A percentile compares a stretch with the other conserved stretches of the same genome.
Evolutionary conservation across 176 grass and related monocot genomes (phyloP).

Genomic region (Pontederia paniculata): DNA sequence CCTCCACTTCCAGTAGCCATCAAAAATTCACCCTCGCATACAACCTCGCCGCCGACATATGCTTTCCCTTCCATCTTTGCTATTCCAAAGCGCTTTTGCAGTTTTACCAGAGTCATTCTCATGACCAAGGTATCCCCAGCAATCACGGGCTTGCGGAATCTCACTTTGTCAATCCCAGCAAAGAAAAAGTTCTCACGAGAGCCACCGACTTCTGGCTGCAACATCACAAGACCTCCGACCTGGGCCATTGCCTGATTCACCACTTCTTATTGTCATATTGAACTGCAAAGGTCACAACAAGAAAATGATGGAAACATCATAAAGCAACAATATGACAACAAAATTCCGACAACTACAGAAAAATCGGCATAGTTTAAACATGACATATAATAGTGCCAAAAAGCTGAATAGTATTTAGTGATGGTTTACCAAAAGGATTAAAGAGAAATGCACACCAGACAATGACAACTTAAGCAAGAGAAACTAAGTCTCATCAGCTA

Average conservation of each 20-base stretch:
- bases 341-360: too few species aligned
- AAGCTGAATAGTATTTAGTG: too few species aligned
- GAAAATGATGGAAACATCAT: not conserved
- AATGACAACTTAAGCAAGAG: too few species aligned
- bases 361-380: too few species aligned
- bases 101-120: slow-evolving; percentile 88
- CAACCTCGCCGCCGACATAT: slow-evolving; percentile 75
- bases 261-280: not conserved
- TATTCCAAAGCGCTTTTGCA: slow-evolving; percentile 80
- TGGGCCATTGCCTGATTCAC: slow-evolving; percentile 78
- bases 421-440: too few species aligned
- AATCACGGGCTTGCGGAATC: slow-evolving; percentile 86
- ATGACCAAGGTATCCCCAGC: slow-evolving; percentile 91
- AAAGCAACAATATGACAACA: too few species aligned
- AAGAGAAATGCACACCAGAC: too few species aligned
- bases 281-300: not conserved
- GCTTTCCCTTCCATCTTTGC: slow-evolving; percentile 98
- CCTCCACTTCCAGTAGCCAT: slow-evolving; percentile 44
- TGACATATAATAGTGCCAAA: too few species aligned
- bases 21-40: slow-evolving; percentile 87
- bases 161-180: slow-evolving; percentile 78
- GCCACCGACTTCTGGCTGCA: slow-evolving; percentile 88
- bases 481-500: too few species aligned
- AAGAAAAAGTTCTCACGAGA: slow-evolving; percentile 92
- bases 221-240: slow-evolving; percentile 83